A percentile compares a stretch with the other conserved stretches of the same genome.
phyloP scores from a whole-genome alignment of 129 eudicot species.

The Artemisia argyi region DNA sequence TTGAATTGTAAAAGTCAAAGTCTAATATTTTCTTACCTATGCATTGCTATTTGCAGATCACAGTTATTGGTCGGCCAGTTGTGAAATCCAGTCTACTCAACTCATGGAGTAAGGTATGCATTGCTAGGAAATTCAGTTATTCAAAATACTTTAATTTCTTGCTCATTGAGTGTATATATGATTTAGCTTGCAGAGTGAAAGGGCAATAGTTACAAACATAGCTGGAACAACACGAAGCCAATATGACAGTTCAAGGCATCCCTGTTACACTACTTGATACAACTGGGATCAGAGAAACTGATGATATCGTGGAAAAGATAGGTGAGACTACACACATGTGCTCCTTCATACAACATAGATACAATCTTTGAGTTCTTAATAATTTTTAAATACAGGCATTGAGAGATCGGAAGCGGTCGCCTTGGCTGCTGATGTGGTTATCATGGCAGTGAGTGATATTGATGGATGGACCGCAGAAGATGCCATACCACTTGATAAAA shows the following conservation, averaged over 20 bases:
- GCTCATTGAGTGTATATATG: conserved; percentile 35
- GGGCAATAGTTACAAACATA: conserved; percentile 92
- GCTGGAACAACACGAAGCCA: conserved; percentile 98
- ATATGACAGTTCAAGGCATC: conserved; percentile 71
- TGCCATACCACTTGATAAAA: conserved; percentile 59
- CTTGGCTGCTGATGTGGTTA: conserved; percentile 72
- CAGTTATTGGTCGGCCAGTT: conserved; percentile 97
- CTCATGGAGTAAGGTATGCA: too few species aligned
- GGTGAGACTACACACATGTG: conserved; percentile 41
- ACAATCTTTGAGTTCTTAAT: neutral
- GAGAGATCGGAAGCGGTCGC: conserved; percentile 98
- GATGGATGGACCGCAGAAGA: conserved; percentile 95
- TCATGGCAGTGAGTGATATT: conserved; percentile 80
- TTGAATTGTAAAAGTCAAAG: too few species aligned
- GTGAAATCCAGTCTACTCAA: conserved; percentile 98
- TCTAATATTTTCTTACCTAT: too few species aligned
- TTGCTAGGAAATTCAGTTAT: conserved; percentile 29
- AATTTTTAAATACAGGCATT: conserved; percentile 52
- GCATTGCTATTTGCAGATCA: conserved; percentile 48
- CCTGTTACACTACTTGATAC: too few species aligned
- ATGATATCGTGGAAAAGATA: conserved; percentile 82
- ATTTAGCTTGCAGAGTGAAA: conserved; percentile 97
- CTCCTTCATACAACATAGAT: too few species aligned
- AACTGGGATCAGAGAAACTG: too few species aligned
- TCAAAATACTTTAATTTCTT: neutral